Percentiles rank a stretch among this genome's conserved stretches.
phyloP scores from a whole-genome alignment of 306 rosid genomes.

The Pueraria montana region DNA sequence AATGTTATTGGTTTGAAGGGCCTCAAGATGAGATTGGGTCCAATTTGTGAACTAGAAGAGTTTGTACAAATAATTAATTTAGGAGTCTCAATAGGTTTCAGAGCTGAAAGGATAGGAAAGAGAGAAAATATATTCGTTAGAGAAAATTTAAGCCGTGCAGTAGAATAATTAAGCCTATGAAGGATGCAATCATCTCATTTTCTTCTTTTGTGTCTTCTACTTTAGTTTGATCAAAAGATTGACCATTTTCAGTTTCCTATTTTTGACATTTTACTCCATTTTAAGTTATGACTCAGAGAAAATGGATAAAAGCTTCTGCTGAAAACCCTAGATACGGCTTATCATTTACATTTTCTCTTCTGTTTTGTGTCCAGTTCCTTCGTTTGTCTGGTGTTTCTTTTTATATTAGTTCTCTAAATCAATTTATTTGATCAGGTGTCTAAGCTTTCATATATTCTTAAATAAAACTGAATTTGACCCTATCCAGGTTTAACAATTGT shows the following conservation, averaged over 20 bases:
- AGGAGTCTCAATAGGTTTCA: too few relatives aligned
- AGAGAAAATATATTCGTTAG: background rate
- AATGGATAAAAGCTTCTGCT: background rate
- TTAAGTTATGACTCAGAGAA: background rate
- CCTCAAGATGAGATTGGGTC: too few relatives aligned
- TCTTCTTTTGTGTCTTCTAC: too few relatives aligned
- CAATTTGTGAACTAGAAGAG: too few relatives aligned
- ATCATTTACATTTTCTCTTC: background rate
- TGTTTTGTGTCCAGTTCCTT: background rate
- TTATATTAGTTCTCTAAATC: background rate
- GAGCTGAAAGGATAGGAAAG: too few relatives aligned
- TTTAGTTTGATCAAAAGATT: background rate
- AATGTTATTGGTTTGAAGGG: background rate
- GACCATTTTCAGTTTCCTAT: too few relatives aligned
- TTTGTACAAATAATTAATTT: too few relatives aligned
- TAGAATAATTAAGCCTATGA: background rate
- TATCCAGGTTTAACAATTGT: background rate
- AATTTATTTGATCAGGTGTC: background rate
- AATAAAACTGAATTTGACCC: background rate
- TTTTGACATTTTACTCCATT: too few relatives aligned
- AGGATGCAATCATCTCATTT: background rate
- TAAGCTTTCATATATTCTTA: background rate
- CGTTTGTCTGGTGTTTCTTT: too few relatives aligned
- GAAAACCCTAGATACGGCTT: background rate
- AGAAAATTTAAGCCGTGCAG: background rate